These are phyloP conservation scores for Clathrus columnatus DNA, from an alignment of 768 basidiomycete species.

Conservation along the genomic window DNA sequence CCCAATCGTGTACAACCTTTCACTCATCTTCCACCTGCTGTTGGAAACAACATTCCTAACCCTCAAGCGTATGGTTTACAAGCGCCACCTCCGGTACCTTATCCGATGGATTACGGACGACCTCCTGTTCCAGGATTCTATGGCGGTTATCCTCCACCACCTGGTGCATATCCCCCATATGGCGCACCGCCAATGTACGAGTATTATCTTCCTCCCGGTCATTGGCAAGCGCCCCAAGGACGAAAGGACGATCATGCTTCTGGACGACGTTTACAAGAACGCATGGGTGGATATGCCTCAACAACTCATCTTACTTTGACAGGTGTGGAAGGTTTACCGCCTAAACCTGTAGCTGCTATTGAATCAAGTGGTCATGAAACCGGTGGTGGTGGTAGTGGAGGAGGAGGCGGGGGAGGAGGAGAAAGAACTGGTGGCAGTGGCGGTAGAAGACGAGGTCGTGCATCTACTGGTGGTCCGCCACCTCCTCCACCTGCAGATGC, in stretches of 20 bases:
- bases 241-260: conserved; percentile 21
- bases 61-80: conserved; percentile 83
- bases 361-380: conserved; percentile 24
- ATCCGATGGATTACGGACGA: conserved; percentile 23
- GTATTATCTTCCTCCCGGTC: conserved; percentile 25
- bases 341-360: conserved; percentile 52
- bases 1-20: conserved; percentile 87
- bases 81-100: conserved; percentile 35
- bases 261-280: conserved; percentile 59
- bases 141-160: conserved; percentile 25
- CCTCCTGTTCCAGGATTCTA: conserved; percentile 26
- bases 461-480: conserved; percentile 42
- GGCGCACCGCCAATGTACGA: conserved; percentile 38
- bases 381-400: conserved; percentile 36
- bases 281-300: conserved; percentile 71
- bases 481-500: conserved; percentile 82
- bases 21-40: conserved; percentile 60
- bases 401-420: conserved; percentile 18
- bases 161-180: conserved; percentile 26
- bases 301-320: conserved; percentile 39
- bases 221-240: conserved; percentile 27
- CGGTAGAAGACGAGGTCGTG: conserved; percentile 28
- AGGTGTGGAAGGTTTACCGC: conserved; percentile 65
- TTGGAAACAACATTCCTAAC: conserved; percentile 67
- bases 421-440: neutral